Evolutionary conservation across 2,329 filamentous ascomycete genomes (phyloP).

Genomic region (Pseudocercospora fuligena): DNA sequence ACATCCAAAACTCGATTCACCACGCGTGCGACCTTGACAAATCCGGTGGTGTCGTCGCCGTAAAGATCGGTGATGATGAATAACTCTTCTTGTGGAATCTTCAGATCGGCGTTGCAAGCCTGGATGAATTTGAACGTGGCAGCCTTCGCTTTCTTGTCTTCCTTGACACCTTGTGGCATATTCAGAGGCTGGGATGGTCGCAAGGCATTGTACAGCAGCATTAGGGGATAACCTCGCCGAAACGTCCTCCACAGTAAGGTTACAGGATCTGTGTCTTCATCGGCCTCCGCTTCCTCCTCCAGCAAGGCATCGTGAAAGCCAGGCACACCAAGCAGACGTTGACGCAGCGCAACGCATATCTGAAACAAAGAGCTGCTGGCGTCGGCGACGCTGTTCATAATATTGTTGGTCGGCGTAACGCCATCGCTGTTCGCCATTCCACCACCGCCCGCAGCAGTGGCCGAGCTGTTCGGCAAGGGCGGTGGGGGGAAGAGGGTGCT

Average conservation of each 20-base stretch:
- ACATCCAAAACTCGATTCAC: slow-evolving; percentile 91
- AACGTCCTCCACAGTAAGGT: slow-evolving; percentile 89
- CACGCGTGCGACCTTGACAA: slow-evolving; percentile 94
- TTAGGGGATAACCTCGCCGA: slow-evolving; percentile 78
- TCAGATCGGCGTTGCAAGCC: slow-evolving; percentile 81
- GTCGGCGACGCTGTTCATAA: slow-evolving; percentile 96
- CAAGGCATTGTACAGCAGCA: slow-evolving; percentile 87
- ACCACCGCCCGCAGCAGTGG: slow-evolving; percentile 35
- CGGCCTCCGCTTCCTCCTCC: slow-evolving; percentile 72
- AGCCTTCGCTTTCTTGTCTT: slow-evolving; percentile 80
- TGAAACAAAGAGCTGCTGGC: slow-evolving; percentile 92
- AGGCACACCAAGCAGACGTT: slow-evolving; percentile 80
- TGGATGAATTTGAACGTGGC: slow-evolving; percentile 92
- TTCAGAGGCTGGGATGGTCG: slow-evolving; percentile 69
- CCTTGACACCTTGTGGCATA: slow-evolving; percentile 56
- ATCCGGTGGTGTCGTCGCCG: slow-evolving; percentile 92
- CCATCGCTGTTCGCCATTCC: slow-evolving; percentile 51
- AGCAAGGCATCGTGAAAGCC: slow-evolving; percentile 77
- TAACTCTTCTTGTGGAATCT: slow-evolving; percentile 78
- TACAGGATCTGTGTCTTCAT: slow-evolving; percentile 76
- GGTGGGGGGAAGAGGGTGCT: slow-evolving; percentile 52
- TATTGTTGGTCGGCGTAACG: slow-evolving; percentile 81
- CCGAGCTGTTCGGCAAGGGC: slow-evolving; percentile 36
- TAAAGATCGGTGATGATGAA: slow-evolving; percentile 93
- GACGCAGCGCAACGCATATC: slow-evolving; percentile 85